phyloP scores from a whole-genome alignment of 352 stramenopile species.

The Pythium plurisporium region DNA sequence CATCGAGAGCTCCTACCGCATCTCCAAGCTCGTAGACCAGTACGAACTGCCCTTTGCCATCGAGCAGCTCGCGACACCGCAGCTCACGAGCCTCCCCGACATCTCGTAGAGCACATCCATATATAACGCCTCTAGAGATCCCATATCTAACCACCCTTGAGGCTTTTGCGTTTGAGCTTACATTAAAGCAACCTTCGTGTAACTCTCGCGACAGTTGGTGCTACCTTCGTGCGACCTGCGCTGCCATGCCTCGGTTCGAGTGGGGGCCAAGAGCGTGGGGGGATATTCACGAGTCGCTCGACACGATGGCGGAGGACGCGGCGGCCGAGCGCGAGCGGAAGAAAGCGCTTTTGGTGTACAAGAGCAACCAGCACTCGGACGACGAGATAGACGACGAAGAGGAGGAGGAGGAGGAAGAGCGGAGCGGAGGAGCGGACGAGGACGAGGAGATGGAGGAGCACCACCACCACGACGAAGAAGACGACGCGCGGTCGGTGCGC shows the following conservation, averaged over 20 bases:
- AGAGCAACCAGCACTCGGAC: slow-evolving; percentile 57
- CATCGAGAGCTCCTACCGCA: slow-evolving; percentile 76
- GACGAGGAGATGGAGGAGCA: not conserved
- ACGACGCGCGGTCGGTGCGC: slow-evolving; percentile 19
- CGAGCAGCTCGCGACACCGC: slow-evolving; percentile 35
- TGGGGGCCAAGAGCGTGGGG: no score
- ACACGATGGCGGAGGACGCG: slow-evolving; percentile 11
- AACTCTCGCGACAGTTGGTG: no score
- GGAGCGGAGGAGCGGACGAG: slow-evolving; percentile 36
- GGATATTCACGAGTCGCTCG: no score
- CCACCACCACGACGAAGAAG: slow-evolving; percentile 17
- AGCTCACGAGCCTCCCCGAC: slow-evolving; percentile 18
- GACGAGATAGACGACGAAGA: slow-evolving; percentile 44
- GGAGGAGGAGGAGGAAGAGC: slow-evolving; percentile 33
- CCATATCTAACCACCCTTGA: not conserved
- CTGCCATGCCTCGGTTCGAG: no score
- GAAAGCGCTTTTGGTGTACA: slow-evolving; percentile 78
- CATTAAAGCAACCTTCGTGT: no score
- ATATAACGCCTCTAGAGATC: not conserved
- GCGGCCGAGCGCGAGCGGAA: slow-evolving; percentile 51
- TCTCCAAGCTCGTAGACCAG: slow-evolving; percentile 57
- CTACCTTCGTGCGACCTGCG: not conserved
- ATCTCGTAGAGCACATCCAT: not conserved
- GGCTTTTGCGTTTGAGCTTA: no score
- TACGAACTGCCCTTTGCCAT: slow-evolving; percentile 52